Evolutionary conservation across 2,329 filamentous ascomycete species (phyloP).

Genomic region (Cryoendolithus antarcticus): DNA sequence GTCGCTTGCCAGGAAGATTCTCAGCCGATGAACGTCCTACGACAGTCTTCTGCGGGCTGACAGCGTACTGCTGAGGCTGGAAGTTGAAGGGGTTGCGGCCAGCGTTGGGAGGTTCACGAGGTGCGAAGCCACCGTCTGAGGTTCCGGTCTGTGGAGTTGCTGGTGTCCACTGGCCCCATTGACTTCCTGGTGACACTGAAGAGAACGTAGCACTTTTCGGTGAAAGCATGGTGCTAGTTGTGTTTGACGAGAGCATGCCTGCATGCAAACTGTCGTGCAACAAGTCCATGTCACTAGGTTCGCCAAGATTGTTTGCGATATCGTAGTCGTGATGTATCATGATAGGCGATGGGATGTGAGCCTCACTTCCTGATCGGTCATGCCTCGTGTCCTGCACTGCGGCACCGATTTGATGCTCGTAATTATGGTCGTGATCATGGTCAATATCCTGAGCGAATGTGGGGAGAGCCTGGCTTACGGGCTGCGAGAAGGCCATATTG

Average conservation of each 20-base stretch:
- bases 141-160: slow-evolving; percentile 20
- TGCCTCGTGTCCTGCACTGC: too few relatives aligned
- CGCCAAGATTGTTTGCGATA: slow-evolving; percentile 16
- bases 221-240: slow-evolving; percentile 17
- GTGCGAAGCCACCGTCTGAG: slow-evolving; percentile 18
- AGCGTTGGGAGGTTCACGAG: neutral
- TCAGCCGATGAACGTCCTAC: slow-evolving; percentile 3
- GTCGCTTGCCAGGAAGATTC: slow-evolving; percentile 53
- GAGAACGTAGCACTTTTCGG: slow-evolving; percentile 17
- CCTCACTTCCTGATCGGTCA: too few relatives aligned
- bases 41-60: slow-evolving; percentile 10
- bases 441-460: slow-evolving; percentile 2
- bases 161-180: slow-evolving; percentile 17
- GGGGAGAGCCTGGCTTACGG: slow-evolving; percentile 6
- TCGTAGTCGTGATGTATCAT: slow-evolving; percentile 21
- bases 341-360: slow-evolving; percentile 10
- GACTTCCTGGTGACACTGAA: slow-evolving; percentile 12
- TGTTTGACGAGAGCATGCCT: slow-evolving; percentile 2
- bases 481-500: slow-evolving; percentile 4
- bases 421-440: slow-evolving; percentile 1
- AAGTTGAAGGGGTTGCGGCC: slow-evolving; percentile 80
- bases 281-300: slow-evolving; percentile 5
- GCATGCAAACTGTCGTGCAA: too few relatives aligned
- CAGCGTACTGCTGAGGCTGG: slow-evolving; percentile 48
- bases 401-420: neutral